phyloP scores from a whole-genome alignment of 805 yeast genomes.

The Cyberlindnera xishuangbannaensis region DNA sequence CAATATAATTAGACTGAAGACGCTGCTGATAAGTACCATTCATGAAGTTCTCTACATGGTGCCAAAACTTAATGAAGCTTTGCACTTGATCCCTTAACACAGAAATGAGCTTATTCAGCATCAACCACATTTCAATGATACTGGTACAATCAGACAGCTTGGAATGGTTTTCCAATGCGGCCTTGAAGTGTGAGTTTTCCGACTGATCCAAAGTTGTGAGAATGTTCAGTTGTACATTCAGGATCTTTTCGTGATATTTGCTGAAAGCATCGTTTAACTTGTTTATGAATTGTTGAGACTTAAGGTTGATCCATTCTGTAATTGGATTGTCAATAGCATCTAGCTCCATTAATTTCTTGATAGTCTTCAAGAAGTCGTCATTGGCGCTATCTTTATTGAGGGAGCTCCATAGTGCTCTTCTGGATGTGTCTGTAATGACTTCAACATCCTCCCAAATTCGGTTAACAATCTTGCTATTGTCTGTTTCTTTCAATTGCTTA shows the following conservation, averaged over 20 bases:
- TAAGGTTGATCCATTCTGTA: slow-evolving; percentile 52
- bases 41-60: slow-evolving; percentile 47
- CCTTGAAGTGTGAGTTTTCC: slow-evolving; percentile 27
- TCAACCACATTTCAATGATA: slow-evolving; percentile 56
- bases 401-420: slow-evolving; percentile 45
- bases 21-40: slow-evolving; percentile 40
- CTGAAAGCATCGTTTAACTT: slow-evolving; percentile 37
- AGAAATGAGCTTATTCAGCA: slow-evolving; percentile 35
- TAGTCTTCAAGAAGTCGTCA: slow-evolving; percentile 34
- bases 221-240: slow-evolving; percentile 36
- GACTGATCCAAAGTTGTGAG: slow-evolving; percentile 32
- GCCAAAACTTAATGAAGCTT: slow-evolving; percentile 47
- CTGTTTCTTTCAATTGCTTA: slow-evolving; percentile 25
- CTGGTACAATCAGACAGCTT: slow-evolving; percentile 46
- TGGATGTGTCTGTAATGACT: slow-evolving; percentile 46
- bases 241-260: slow-evolving; percentile 35
- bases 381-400: slow-evolving; percentile 25
- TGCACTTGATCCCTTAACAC: slow-evolving; percentile 34
- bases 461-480: slow-evolving; percentile 35
- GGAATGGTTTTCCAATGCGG: slow-evolving; percentile 14
- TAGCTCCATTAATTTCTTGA: slow-evolving; percentile 54
- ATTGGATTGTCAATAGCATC: slow-evolving; percentile 64
- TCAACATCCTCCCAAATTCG: slow-evolving; percentile 55
- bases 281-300: slow-evolving; percentile 34
- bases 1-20: slow-evolving; percentile 23